Base-by-base conservation (phyloP, 306 rosid species). In the Coriaria nepalensis region DNA sequence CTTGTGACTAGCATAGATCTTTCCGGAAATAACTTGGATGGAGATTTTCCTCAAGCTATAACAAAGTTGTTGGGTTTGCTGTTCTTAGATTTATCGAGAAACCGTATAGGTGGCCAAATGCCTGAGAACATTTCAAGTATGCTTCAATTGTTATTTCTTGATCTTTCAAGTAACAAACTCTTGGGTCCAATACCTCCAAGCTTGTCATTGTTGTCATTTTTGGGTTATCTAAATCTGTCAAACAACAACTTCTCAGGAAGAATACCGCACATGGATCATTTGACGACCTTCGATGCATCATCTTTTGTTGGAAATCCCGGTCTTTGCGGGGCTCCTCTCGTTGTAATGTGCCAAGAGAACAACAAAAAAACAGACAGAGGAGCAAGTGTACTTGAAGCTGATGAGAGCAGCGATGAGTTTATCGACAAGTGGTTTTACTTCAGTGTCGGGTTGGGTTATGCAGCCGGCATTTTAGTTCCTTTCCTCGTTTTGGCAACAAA, bases 381-480 rank as follows among this genome's bases (percentile, higher is more conserved):
- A 53, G 10, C 4, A 0, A 11, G 4, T n/a, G 13, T 39, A 5
- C 6, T 32, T 12, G 11, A 4, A 55, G 53, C 42, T 2, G 42
- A 40, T 29, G 36, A 4, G 6, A 5, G 34, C 33, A 67, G 48
- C 6, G 50, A 54, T 36, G 43, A n/a, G n/a, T n/a, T 70, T 7
- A 14, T 63, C 43, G 76, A 71, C 36, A 49, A 55, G 2, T 65
- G 71, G 73, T 74, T 78, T 65, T 71, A 68, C 64, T 35, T 68
- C 53, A 64, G 76, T 42, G 61, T 65, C 65, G 85, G 78, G 40
- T 49, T 73, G 67, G 85, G 78, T 33, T 65, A 67, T 61, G 71
- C 73, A 43, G 55, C 60, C 12, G 73, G 71, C 5, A 8, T 61
- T 36, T 38, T 70, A 2, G 65, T 67, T 53, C 75, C 80, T 43